phyloP scores from a whole-genome alignment of 2,329 filamentous ascomycete species.

The Botryotinia calthae region DNA sequence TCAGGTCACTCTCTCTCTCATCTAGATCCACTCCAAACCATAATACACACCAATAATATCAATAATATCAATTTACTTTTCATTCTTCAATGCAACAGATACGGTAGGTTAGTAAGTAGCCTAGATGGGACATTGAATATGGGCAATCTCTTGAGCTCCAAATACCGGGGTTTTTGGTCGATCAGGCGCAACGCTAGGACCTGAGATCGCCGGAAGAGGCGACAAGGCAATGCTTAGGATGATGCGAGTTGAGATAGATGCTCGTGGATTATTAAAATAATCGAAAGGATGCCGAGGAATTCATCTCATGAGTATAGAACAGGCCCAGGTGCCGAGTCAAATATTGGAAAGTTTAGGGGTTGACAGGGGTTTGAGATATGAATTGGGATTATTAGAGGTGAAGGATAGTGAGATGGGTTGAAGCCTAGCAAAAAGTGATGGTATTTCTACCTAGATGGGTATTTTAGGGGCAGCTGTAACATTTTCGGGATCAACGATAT shows the following conservation, averaged over 20 bases:
- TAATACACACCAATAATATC: constrained; percentile 11
- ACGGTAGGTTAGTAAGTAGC: neutral
- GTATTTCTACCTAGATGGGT: neutral
- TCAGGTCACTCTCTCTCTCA: constrained; percentile 1
- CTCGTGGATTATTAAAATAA: constrained; percentile 6
- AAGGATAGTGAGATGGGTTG: neutral
- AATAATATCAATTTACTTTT: constrained; percentile 18
- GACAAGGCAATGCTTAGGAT: constrained; percentile 31
- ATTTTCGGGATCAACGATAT: neutral
- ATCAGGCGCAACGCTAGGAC: constrained; percentile 31
- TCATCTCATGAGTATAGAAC: neutral
- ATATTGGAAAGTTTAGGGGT: constrained; percentile 9
- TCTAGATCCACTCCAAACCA: constrained; percentile 12
- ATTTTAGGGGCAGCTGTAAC: neutral
- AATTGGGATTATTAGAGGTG: constrained; percentile 3
- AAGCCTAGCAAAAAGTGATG: constrained; percentile 1
- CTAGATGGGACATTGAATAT: constrained; percentile 1
- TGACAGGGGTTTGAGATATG: constrained; percentile 6
- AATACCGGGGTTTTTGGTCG: constrained; percentile 21
- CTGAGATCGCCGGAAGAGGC: constrained; percentile 32
- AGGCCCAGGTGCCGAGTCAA: neutral
- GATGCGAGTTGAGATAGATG: constrained; percentile 15
- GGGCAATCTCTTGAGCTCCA: constrained; percentile 18
- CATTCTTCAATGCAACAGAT: constrained; percentile 9
- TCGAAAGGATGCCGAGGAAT: constrained; percentile 4